Evolutionary conservation across 352 stramenopile genomes (phyloP), one percentile per base, ranked within the genome.

Genomic region (Phytophthora pistaciae): DNA sequence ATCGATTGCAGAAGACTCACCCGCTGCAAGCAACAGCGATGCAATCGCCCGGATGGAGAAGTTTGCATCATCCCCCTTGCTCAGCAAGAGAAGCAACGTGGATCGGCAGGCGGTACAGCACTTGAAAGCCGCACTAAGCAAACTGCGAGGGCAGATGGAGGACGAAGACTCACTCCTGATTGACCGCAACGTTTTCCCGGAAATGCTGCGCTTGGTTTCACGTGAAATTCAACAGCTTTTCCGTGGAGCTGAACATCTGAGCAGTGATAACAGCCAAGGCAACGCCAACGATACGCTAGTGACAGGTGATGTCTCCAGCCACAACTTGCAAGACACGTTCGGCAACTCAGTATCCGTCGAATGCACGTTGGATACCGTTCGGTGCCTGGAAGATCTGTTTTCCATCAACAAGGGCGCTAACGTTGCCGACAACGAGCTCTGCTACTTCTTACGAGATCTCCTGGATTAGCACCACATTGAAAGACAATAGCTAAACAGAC

Each of bases 391-490:
- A 71, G 58, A 70, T 31, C 52, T 95, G 38, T 83, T 92, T 62
- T 82, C 77, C 23, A 67, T 83, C 42, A 68, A 77, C 29, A 80
- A 67, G 53, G 81, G 84, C 23, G 59, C 77, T 16, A 74, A 77
- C 44, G 57, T 75, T 4, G 59, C 73, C n/a, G 77, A 93, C 55
- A 90, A 89, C 59, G 56, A 70, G 18, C 76, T 94, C 44, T 93
- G 85, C 67, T 92, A 91, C 61, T 95, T 92, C 40, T 72, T 93
- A 13, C 73, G 85, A 42, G 83, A 95, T 40, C 70, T 91, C 36
- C 75, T 95, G 25, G 83, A 92, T 64, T 77, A 78, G 55, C 16
- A 60, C 0, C 56, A 44, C 7, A 13, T 13, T 44, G 16, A 44
- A 44, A 44, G 38, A 54, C 31, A 60, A 52, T 16, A 50, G n/a